phyloP scores from a whole-genome alignment of 208 protist genomes.

The Wallacemonas sp. region DNA sequence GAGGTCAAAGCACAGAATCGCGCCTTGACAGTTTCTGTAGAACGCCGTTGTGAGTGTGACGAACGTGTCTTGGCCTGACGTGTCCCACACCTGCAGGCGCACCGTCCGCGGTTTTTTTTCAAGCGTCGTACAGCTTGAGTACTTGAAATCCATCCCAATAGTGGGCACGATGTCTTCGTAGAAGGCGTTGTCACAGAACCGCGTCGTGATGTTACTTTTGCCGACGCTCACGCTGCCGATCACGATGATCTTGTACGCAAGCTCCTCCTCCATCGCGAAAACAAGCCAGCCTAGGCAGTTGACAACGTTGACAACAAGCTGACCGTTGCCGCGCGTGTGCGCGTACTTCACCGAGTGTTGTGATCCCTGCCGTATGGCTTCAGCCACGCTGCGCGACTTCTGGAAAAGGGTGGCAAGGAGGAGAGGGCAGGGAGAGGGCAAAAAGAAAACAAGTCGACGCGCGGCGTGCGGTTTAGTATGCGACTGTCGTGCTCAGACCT shows the following conservation, averaged over 20 bases:
- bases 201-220: constrained; percentile 88
- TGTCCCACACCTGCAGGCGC: constrained; percentile 90
- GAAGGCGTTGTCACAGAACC: constrained; percentile 86
- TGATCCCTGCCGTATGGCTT: no score
- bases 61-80: constrained; percentile 88
- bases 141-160: constrained; percentile 89
- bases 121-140: constrained; percentile 69
- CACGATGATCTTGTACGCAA: constrained; percentile 90
- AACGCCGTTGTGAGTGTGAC: constrained; percentile 90
- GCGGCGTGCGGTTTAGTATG: no score
- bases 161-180: constrained; percentile 83
- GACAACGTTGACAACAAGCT: neutral
- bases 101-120: constrained; percentile 69
- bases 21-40: constrained; percentile 90
- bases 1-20: constrained; percentile 97
- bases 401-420: no score
- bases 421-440: no score
- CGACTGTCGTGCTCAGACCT: no score
- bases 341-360: no score
- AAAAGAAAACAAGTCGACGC: no score
- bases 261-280: constrained; percentile 61
- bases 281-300: neutral
- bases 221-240: constrained; percentile 91
- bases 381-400: no score
- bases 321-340: no score